phyloP scores from a whole-genome alignment of 106 monocot species.

The Dioscorea zingiberensis region DNA sequence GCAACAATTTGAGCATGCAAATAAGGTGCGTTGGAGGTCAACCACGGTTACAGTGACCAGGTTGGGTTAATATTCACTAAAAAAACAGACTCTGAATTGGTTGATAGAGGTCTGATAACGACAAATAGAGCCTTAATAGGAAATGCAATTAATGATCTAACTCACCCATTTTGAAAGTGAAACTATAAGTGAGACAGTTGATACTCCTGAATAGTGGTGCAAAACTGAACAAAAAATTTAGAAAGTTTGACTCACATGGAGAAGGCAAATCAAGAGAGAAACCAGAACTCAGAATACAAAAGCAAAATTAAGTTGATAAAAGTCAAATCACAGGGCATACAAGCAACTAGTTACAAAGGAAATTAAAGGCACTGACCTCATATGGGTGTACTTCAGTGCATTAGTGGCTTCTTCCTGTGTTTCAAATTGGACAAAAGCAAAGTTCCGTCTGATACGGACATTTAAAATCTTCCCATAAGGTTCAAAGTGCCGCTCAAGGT shows the following conservation, averaged over 20 bases:
- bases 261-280: not conserved
- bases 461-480: slow-evolving; percentile 70
- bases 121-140: too few relatives aligned
- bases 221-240: not conserved
- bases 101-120: too few relatives aligned
- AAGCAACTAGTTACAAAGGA: not conserved
- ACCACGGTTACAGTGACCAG: too few relatives aligned
- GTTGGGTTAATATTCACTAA: too few relatives aligned
- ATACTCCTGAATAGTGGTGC: too few relatives aligned
- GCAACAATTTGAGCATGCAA: not conserved
- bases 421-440: slow-evolving; percentile 84
- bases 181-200: too few relatives aligned
- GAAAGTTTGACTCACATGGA: not conserved
- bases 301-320: not conserved
- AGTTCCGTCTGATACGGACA: slow-evolving; percentile 70
- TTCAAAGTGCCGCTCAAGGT: slow-evolving; percentile 78
- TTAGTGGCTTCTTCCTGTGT: slow-evolving; percentile 80
- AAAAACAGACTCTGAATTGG: too few relatives aligned
- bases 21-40: too few relatives aligned
- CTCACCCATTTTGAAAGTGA: too few relatives aligned
- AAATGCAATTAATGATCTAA: too few relatives aligned
- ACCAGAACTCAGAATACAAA: not conserved
- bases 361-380: slow-evolving; percentile 32
- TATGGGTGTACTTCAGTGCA: slow-evolving; percentile 57
- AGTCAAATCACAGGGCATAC: not conserved